Evolutionary conservation across 208 protist genomes (phyloP).

Genomic region (Acanthamoeba sp.): DNA sequence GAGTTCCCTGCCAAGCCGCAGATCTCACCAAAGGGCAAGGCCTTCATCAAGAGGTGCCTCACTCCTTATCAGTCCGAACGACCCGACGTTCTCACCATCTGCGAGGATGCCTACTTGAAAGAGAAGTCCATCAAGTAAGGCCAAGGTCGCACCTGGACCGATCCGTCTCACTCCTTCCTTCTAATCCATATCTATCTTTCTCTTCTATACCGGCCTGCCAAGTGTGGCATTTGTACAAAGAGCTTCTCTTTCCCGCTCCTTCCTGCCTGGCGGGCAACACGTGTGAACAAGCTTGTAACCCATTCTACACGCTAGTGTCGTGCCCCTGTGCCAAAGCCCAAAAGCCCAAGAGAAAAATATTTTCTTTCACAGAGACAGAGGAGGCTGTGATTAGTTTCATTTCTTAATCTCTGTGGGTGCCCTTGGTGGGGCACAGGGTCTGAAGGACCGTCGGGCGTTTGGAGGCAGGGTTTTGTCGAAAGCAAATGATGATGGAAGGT

Average conservation of each 20-base stretch:
- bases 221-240: background rate
- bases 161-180: no score
- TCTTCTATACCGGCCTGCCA: background rate
- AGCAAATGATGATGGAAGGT: background rate
- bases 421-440: no score
- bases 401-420: no score
- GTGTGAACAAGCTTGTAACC: background rate
- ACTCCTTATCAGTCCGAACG: slow-evolving; percentile 24
- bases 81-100: slow-evolving; percentile 76
- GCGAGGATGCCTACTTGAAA: slow-evolving; percentile 77
- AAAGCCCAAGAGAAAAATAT: no score
- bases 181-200: background rate
- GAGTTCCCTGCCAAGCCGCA: slow-evolving; percentile 69
- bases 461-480: background rate
- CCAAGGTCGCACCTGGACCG: background rate
- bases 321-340: no score
- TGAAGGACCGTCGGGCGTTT: background rate
- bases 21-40: slow-evolving; percentile 72
- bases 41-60: slow-evolving; percentile 69
- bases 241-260: background rate
- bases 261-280: background rate
- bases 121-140: slow-evolving; percentile 7
- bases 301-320: no score
- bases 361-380: no score
- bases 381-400: no score